Evolutionary conservation across 768 basidiomycete genomes (phyloP).

Genomic region (Mycena haematopus): DNA sequence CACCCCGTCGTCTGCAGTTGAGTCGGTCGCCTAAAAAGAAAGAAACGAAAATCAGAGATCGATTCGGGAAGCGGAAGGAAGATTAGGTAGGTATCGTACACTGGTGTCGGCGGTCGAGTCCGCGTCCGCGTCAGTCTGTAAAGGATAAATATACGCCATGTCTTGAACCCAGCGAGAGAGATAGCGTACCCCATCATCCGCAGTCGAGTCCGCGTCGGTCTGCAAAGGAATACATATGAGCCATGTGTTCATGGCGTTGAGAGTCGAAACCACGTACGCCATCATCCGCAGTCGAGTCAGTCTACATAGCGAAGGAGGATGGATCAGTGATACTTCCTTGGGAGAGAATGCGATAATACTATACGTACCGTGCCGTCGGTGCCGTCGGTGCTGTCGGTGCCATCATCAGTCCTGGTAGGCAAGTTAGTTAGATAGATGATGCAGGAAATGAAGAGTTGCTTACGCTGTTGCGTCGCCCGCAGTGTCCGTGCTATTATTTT

Average conservation of each 20-base stretch:
- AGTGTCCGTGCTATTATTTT: neutral
- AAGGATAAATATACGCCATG: neutral
- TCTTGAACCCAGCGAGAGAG: too few species aligned
- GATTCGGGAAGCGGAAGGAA: too few species aligned
- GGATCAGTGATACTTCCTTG: neutral
- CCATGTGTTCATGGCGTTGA: too few species aligned
- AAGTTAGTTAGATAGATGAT: neutral
- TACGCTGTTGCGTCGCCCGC: constrained; percentile 13
- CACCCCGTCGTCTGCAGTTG: constrained; percentile 4
- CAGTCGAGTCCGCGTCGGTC: too few species aligned
- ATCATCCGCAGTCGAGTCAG: neutral
- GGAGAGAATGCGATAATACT: neutral
- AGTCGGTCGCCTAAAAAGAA: constrained; percentile 3
- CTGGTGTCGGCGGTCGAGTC: neutral
- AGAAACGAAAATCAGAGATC: too few species aligned
- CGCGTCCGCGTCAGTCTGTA: neutral
- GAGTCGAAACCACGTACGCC: too few species aligned
- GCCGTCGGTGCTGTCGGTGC: neutral
- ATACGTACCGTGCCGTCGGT: neutral
- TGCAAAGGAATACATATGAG: too few species aligned
- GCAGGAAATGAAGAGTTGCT: neutral
- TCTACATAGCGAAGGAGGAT: neutral
- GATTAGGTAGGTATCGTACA: neutral
- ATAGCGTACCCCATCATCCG: too few species aligned
- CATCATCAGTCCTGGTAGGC: neutral